Evolutionary conservation across 2,329 filamentous ascomycete genomes (phyloP).

Genomic region (Colletotrichum endophyticum): DNA sequence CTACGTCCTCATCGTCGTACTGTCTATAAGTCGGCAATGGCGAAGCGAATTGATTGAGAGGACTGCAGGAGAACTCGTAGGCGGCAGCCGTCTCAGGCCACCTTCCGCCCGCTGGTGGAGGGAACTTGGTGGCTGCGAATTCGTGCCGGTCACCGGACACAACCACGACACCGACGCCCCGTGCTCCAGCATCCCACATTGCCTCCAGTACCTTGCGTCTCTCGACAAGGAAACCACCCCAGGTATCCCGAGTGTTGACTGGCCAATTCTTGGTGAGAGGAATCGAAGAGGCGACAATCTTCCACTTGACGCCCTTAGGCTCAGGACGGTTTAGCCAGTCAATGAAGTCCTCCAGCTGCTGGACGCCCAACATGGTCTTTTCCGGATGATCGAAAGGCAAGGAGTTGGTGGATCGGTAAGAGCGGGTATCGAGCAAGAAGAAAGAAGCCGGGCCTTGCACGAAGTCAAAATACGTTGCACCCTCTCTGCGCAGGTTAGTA

Average conservation of each 20-base stretch:
- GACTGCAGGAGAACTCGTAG: slow-evolving; percentile 91
- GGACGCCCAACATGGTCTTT: slow-evolving; percentile 86
- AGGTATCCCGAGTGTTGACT: slow-evolving; percentile 86
- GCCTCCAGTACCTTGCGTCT: slow-evolving; percentile 80
- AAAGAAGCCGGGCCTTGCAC: slow-evolving; percentile 89
- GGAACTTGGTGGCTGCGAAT: slow-evolving; percentile 87
- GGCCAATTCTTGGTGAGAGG: slow-evolving; percentile 99
- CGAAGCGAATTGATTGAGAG: slow-evolving; percentile 92
- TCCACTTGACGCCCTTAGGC: slow-evolving; percentile 84
- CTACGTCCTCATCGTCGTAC: slow-evolving; percentile 79
- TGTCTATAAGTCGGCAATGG: slow-evolving; percentile 85
- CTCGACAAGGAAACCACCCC: slow-evolving; percentile 89
- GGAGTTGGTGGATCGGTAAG: slow-evolving; percentile 76
- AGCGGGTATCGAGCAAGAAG: slow-evolving; percentile 92
- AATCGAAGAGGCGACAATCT: slow-evolving; percentile 87
- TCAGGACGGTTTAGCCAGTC: slow-evolving; percentile 76
- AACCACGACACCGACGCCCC: slow-evolving; percentile 79
- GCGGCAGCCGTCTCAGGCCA: slow-evolving; percentile 72
- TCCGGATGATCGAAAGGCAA: slow-evolving; percentile 63
- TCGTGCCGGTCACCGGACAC: slow-evolving; percentile 95
- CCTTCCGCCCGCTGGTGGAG: slow-evolving; percentile 61
- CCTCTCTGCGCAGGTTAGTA: slow-evolving; percentile 40
- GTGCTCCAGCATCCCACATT: slow-evolving; percentile 86
- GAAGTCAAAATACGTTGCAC: slow-evolving; percentile 87
- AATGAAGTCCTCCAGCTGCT: slow-evolving; percentile 81